phyloP scores from a whole-genome alignment of 306 rosid genomes.

The Hippophae rhamnoides region DNA sequence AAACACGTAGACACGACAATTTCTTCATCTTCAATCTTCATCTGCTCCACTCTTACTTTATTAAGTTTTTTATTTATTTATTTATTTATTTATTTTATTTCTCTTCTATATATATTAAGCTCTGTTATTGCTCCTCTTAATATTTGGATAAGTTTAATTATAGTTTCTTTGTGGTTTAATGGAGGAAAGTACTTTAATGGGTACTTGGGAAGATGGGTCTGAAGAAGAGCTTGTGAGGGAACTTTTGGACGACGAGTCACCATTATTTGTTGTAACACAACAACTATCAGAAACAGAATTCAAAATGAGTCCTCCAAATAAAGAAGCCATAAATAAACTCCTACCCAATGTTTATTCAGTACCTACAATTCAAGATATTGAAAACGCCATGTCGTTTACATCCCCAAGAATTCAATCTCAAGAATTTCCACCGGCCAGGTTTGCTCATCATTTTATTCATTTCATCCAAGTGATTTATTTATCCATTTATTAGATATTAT shows the following conservation, averaged over 20 bases:
- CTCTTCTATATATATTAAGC: neutral
- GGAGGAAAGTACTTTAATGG: conserved; percentile 32
- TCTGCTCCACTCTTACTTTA: conserved; percentile 50
- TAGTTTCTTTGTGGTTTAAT: conserved; percentile 6
- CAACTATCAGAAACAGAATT: conserved; percentile 7
- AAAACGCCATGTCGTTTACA: conserved; percentile 49
- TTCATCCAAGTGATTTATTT: too few relatives aligned
- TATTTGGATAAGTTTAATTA: neutral
- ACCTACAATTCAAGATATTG: conserved; percentile 64
- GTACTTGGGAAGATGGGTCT: conserved; percentile 43
- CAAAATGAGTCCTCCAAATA: conserved; percentile 6
- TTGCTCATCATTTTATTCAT: neutral
- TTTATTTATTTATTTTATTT: conserved; percentile 4
- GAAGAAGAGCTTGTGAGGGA: conserved; percentile 65
- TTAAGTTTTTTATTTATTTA: too few relatives aligned
- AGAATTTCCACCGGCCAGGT: conserved; percentile 47
- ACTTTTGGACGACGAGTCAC: conserved; percentile 59
- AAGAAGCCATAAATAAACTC: conserved; percentile 26
- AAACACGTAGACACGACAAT: conserved; percentile 40
- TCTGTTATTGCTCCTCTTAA: neutral
- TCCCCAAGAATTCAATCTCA: conserved; percentile 32
- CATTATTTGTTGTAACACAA: conserved; percentile 34
- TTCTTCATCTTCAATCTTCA: conserved; percentile 31
- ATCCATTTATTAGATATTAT: too few relatives aligned
- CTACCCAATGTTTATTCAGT: conserved; percentile 51